Evolutionary conservation across 345 rosid species (phyloP).

Genomic region (Clausena lansium): DNA sequence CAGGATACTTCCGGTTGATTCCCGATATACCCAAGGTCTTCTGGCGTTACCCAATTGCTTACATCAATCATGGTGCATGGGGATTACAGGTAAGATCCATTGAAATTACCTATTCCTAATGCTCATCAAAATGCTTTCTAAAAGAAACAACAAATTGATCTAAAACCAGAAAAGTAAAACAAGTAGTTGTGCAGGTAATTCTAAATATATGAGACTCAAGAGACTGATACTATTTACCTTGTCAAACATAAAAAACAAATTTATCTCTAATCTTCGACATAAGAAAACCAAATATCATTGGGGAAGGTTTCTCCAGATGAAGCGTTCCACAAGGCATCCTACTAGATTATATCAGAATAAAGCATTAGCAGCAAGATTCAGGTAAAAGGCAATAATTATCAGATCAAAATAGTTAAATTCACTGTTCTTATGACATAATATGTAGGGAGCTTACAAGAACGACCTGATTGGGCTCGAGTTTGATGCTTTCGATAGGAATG

Average conservation of each 20-base stretch:
- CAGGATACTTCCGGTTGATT: slow-evolving; percentile 44
- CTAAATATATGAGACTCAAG: neutral
- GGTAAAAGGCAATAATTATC: neutral
- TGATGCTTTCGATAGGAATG: slow-evolving; percentile 42
- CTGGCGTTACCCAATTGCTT: slow-evolving; percentile 56
- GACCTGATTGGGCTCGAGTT: slow-evolving; percentile 64
- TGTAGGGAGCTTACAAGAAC: slow-evolving; percentile 72
- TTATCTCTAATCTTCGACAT: neutral
- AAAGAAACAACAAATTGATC: neutral
- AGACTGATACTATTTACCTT: no score
- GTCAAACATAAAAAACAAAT: neutral
- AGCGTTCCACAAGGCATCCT: neutral
- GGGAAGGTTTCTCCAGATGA: neutral
- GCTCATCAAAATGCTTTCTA: neutral
- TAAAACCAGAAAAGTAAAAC: neutral
- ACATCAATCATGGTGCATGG: slow-evolving; percentile 49
- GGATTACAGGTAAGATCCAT: slow-evolving; percentile 41
- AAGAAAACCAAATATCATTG: neutral
- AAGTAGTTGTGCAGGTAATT: neutral
- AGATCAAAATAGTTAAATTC: neutral
- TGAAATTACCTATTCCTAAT: slow-evolving; percentile 3
- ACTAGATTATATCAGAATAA: neutral
- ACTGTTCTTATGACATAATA: neutral
- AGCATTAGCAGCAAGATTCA: slow-evolving; percentile 2
- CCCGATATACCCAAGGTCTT: slow-evolving; percentile 48